Evolutionary conservation across 1,139 yeast genomes (phyloP).

Genomic region (Magnusiomyces ingens): DNA sequence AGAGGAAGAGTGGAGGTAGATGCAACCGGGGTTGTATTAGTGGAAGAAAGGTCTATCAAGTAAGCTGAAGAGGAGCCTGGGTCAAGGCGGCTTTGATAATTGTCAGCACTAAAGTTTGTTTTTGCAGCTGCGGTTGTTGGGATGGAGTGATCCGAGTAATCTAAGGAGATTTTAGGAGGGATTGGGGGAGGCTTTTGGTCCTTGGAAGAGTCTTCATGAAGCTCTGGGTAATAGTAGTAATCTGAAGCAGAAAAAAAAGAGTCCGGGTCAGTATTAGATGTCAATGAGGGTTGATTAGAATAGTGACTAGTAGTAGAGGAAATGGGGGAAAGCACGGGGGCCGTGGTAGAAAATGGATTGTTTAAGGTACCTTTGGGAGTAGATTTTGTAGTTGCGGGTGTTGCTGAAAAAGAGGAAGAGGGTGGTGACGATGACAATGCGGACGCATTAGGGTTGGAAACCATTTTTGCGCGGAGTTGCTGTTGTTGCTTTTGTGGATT

Average conservation of each 20-base stretch:
- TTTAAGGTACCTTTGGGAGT: neutral
- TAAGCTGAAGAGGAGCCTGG: neutral
- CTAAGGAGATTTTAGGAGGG: slow-evolving; percentile 13
- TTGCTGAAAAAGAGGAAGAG: neutral
- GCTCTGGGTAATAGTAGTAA: slow-evolving; percentile 3
- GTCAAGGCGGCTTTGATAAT: neutral
- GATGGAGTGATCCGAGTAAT: neutral
- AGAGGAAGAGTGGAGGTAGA: neutral
- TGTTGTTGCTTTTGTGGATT: neutral
- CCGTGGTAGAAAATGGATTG: neutral
- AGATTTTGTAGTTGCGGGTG: neutral
- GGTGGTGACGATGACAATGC: neutral
- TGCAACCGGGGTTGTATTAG: neutral
- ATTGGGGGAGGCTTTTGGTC: slow-evolving; percentile 8
- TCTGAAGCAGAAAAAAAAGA: slow-evolving; percentile 1
- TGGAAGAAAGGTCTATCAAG: neutral
- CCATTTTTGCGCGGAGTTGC: neutral
- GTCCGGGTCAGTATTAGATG: neutral
- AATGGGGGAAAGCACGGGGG: neutral
- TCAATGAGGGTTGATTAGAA: neutral
- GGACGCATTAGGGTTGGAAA: neutral
- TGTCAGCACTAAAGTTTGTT: no score
- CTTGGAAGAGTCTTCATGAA: neutral
- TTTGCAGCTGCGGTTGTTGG: no score
- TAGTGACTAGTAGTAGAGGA: slow-evolving; percentile 1